A percentile compares a stretch with the other conserved stretches of the same genome.
Evolutionary conservation across 2,329 filamentous ascomycete species (phyloP).

Genomic region (Aspergillus viridinutans): DNA sequence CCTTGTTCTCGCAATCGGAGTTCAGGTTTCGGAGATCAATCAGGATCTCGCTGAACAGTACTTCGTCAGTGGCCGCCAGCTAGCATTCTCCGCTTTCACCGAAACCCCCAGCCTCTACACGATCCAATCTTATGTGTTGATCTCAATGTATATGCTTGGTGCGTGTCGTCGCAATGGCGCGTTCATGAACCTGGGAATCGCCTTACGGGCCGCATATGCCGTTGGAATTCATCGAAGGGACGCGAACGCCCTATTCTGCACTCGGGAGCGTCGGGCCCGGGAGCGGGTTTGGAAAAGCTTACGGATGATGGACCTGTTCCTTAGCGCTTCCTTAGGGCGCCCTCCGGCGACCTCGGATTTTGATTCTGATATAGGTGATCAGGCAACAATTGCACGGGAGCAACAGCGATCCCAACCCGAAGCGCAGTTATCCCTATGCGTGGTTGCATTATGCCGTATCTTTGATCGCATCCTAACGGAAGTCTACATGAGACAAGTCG

Average conservation of each 20-base stretch:
- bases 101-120: slow-evolving; percentile 49
- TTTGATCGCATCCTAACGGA: slow-evolving; percentile 42
- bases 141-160: slow-evolving; percentile 51
- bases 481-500: slow-evolving; percentile 42
- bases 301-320: slow-evolving; percentile 49
- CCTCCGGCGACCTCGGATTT: slow-evolving; percentile 52
- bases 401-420: slow-evolving; percentile 18
- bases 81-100: slow-evolving; percentile 45
- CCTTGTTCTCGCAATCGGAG: slow-evolving; percentile 49
- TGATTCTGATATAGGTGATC: slow-evolving; percentile 38
- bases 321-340: slow-evolving; percentile 50
- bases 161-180: slow-evolving; percentile 51
- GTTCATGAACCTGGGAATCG: slow-evolving; percentile 50
- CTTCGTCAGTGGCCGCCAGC: slow-evolving; percentile 44
- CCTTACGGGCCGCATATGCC: slow-evolving; percentile 50
- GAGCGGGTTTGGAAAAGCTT: slow-evolving; percentile 53
- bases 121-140: slow-evolving; percentile 49
- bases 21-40: slow-evolving; percentile 39
- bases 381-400: slow-evolving; percentile 27
- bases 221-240: slow-evolving; percentile 51
- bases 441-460: slow-evolving; percentile 41
- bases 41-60: slow-evolving; percentile 44
- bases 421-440: slow-evolving; percentile 47
- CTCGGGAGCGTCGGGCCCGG: slow-evolving; percentile 37
- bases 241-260: slow-evolving; percentile 48